Percentiles rank a stretch among this genome's conserved stretches.
phyloP scores from a whole-genome alignment of 257 asterid genomes.

The Jaltomata sinuosa region DNA sequence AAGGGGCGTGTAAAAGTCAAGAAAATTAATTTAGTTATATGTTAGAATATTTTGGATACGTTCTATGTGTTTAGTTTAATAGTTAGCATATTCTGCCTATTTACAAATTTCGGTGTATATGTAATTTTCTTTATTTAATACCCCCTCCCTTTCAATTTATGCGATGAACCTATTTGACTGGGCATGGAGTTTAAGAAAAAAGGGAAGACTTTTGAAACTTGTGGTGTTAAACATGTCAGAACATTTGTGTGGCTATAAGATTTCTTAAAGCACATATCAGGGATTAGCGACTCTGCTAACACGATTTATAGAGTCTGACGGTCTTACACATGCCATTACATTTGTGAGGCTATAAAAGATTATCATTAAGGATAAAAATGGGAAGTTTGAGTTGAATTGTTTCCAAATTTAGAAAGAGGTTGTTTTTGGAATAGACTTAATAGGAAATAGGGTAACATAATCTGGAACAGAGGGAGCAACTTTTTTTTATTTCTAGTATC shows the following conservation, averaged over 20 bases:
- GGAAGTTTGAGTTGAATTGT: background rate
- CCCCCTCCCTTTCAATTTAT: background rate
- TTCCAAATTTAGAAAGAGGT: background rate
- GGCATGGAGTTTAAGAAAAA: background rate
- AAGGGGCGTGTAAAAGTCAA: background rate
- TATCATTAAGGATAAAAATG: background rate
- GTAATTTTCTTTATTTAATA: background rate
- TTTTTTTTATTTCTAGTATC: background rate
- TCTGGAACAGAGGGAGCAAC: background rate
- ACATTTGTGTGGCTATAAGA: background rate
- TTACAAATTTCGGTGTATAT: background rate
- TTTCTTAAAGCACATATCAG: background rate
- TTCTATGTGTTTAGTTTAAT: background rate
- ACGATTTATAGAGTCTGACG: background rate
- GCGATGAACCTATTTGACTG: background rate
- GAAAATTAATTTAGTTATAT: background rate
- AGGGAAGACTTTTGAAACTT: background rate
- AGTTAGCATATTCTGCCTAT: background rate
- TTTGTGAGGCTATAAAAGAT: background rate
- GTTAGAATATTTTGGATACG: background rate
- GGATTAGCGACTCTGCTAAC: background rate
- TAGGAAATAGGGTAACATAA: background rate
- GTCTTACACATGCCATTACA: background rate
- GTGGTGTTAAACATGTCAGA: background rate
- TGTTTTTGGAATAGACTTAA: background rate